Conservation (phyloP, 169 alveolate genomes). For the Babesia gibsoni region DNA sequence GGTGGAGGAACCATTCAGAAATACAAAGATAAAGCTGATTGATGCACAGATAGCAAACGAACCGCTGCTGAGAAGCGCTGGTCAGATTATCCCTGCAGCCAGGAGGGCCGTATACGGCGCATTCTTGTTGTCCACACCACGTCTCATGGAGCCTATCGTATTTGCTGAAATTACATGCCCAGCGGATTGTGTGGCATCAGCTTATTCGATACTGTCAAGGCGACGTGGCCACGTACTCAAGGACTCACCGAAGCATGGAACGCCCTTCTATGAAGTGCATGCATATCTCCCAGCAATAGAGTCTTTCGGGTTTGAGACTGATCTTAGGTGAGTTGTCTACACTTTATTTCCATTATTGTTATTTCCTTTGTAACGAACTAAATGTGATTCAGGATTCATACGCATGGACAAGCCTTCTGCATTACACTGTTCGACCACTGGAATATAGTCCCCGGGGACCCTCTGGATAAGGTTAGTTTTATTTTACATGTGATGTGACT, state of each 20-base stretch:
- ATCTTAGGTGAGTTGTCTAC: slow-evolving; percentile 72
- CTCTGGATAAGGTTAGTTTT: slow-evolving; percentile 90
- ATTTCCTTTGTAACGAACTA: not conserved
- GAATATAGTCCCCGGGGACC: slow-evolving; percentile 98
- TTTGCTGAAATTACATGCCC: slow-evolving; percentile 95
- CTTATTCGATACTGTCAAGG: slow-evolving; percentile 87
- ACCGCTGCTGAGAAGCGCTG: slow-evolving; percentile 92
- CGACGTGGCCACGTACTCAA: slow-evolving; percentile 89
- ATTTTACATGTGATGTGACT: not conserved
- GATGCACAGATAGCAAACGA: slow-evolving; percentile 88
- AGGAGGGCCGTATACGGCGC: slow-evolving; percentile 96
- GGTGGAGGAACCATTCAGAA: slow-evolving; percentile 93
- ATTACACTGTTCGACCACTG: slow-evolving; percentile 95
- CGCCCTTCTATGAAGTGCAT: slow-evolving; percentile 91
- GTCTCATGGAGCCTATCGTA: slow-evolving; percentile 97
- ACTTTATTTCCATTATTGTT: not conserved
- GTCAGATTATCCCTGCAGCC: slow-evolving; percentile 98
- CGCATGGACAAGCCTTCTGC: slow-evolving; percentile 97
- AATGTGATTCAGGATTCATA: slow-evolving; percentile 78
- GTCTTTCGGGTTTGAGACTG: slow-evolving; percentile 99
- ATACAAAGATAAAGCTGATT: slow-evolving; percentile 86
- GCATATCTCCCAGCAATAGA: slow-evolving; percentile 98
- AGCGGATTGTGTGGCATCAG: slow-evolving; percentile 95
- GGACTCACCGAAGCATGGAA: slow-evolving; percentile 91
- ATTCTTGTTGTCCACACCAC: slow-evolving; percentile 96